Conservation (phyloP, 495 filamentous ascomycete genomes). For the Xylaria grammica region DNA sequence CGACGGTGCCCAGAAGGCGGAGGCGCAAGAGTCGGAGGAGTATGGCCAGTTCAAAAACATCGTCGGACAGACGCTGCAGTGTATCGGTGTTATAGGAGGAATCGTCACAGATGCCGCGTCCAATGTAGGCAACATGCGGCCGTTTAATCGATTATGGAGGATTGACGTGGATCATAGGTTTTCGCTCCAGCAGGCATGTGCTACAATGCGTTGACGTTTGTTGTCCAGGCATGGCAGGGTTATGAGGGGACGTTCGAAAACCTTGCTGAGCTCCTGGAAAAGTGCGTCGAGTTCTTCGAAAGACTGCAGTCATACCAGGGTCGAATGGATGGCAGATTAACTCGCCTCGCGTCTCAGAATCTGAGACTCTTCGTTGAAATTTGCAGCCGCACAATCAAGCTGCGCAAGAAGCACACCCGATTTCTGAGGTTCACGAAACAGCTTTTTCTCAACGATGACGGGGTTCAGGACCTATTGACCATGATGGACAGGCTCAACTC, state of each 20-base stretch:
- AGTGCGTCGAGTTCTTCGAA: conserved; percentile 43
- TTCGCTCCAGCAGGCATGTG: conserved; percentile 47
- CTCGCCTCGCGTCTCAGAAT: conserved; percentile 47
- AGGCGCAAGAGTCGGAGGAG: conserved; percentile 36
- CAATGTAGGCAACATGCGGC: conserved; percentile 30
- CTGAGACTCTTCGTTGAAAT: conserved; percentile 48
- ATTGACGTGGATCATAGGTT: conserved; percentile 34
- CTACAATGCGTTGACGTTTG: conserved; percentile 45
- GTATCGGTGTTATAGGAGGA: conserved; percentile 43
- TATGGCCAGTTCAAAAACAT: conserved; percentile 34
- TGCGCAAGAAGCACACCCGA: conserved; percentile 41
- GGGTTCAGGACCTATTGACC: conserved; percentile 41
- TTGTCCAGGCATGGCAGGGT: conserved; percentile 49
- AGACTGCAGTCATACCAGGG: conserved; percentile 45
- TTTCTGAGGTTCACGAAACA: conserved; percentile 41
- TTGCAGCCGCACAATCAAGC: conserved; percentile 44
- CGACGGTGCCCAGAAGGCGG: conserved; percentile 32
- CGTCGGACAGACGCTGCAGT: conserved; percentile 43
- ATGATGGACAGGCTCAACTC: conserved; percentile 45
- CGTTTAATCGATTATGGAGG: background rate
- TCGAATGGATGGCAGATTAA: conserved; percentile 43
- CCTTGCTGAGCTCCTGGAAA: conserved; percentile 43
- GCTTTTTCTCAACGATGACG: conserved; percentile 46
- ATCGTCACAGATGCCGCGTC: conserved; percentile 42
- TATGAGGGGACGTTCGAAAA: conserved; percentile 47